Base-by-base conservation (phyloP, 2,329 filamentous ascomycete genomes). In the Penicillium sp. region DNA sequence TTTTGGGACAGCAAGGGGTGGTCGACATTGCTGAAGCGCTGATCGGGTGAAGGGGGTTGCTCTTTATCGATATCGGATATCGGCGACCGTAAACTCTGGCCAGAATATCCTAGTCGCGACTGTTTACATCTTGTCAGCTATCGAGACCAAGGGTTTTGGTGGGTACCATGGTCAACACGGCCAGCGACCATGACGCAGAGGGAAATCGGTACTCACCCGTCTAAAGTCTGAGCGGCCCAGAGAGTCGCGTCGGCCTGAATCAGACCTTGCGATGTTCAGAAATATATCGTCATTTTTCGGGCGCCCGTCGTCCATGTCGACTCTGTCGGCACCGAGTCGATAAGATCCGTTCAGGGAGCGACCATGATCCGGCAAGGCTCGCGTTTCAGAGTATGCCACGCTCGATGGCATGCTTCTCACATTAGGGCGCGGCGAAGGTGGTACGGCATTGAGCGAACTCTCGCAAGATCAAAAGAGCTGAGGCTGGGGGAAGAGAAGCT, bases 281-380 rank as follows among this genome's bases (percentile, higher is more conserved):
- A 77, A 78, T 26, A 78, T 60, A 63, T 78, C 75, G 47, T 76
- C 75, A 53, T 70, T 74, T 53, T 70, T 72, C 26, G 65, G 65
- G 41, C 66, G 66, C 34, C 61, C 54, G 39, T 76, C 73, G 34
- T 76, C 72, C 36, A 67, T 63, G 43, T 67, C 65, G 18, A 66
- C 65, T 39, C 60, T 68, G 52, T 64, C 66, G 34, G 61, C 49
- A 18, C 58, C 64, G 31, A 62, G 58, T 46, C 61, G 64, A 48
- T 65, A 64, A 44, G 57, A 47, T 39, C 61, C 55, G 47, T 70
- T 66, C 29, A 57, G 39, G 45, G 60, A 53, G 53, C 56, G 63
- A 49, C 59, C 59, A 51, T 64, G 60, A 33, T 66, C 65, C 53
- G 58, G 56, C 38, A 61, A 53, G 51, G 63, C 56, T 60, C 63